phyloP scores from a whole-genome alignment of 2,329 filamentous ascomycete species.

The Ophiostoma quercus region DNA sequence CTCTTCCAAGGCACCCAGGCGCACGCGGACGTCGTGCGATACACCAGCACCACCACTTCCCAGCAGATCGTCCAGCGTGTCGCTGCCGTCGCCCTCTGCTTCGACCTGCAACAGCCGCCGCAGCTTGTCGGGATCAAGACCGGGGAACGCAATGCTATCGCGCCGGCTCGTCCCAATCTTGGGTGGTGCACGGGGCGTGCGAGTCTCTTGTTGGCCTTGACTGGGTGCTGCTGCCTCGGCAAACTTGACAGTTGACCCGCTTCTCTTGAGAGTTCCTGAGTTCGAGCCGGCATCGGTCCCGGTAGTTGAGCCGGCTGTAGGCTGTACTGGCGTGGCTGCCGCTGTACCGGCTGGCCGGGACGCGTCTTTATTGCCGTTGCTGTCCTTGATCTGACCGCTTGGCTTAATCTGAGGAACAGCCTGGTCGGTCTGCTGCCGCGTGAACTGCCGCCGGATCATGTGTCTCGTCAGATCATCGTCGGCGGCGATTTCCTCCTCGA shows the following conservation, averaged over 20 bases:
- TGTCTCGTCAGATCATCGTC: conserved; percentile 56
- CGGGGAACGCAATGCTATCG: conserved; percentile 54
- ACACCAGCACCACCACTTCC: not conserved
- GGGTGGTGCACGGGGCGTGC: not conserved
- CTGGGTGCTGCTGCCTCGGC: conserved; percentile 11
- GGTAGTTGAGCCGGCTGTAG: conserved; percentile 7
- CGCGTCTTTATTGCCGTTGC: not conserved
- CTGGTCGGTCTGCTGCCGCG: conserved; percentile 40
- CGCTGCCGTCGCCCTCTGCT: conserved; percentile 9
- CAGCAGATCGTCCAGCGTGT: not conserved
- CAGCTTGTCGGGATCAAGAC: conserved; percentile 45
- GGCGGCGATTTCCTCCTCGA: conserved; percentile 52
- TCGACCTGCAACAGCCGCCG: conserved; percentile 42
- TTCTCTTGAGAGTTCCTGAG: not conserved
- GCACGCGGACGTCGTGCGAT: conserved; percentile 38
- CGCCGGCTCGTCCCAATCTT: conserved; percentile 40
- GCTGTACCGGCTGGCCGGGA: conserved; percentile 15
- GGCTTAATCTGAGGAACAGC: not conserved
- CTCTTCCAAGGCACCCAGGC: conserved; percentile 48
- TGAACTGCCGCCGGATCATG: conserved; percentile 54
- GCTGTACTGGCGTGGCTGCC: conserved; percentile 18
- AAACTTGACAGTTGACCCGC: conserved; percentile 24
- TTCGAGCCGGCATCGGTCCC: not conserved
- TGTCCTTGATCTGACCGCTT: not conserved
- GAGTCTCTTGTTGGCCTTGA: not conserved